Conservation (phyloP, 2,329 filamentous ascomycete species). For the Botrytis paeoniae region DNA sequence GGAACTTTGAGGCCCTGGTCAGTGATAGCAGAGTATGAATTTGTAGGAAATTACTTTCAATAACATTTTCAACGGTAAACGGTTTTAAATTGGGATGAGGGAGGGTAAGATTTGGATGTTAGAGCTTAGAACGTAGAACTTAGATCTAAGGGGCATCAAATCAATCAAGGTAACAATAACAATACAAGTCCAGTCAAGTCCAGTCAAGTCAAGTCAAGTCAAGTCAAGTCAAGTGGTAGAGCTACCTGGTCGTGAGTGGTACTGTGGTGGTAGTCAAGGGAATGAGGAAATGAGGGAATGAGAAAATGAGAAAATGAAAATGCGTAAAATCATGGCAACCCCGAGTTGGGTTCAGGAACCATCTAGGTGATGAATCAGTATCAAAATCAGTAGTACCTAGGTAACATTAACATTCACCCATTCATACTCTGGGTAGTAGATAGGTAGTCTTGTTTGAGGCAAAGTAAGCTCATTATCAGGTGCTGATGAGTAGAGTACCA, state of each 20-base stretch:
- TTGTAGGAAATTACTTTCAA: neutral
- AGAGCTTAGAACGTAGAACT: no score
- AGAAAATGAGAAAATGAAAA: no score
- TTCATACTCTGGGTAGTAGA: neutral
- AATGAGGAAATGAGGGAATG: no score
- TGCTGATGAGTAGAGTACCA: neutral
- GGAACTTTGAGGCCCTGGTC: neutral
- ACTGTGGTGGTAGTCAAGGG: neutral
- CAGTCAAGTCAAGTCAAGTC: no score
- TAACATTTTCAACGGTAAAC: neutral
- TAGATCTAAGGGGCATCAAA: no score
- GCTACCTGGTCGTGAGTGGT: neutral
- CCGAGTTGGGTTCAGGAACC: neutral
- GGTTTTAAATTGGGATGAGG: neutral
- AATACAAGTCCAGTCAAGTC: no score
- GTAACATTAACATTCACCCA: no score
- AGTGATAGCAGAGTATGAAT: neutral
- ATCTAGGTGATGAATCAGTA: no score
- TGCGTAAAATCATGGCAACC: neutral
- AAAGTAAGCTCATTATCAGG: neutral
- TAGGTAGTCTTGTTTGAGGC: neutral
- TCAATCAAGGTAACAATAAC: no score
- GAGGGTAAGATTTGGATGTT: neutral
- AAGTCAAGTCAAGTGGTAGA: no score
- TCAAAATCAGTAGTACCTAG: no score